Percentiles rank a stretch among this genome's conserved stretches.
These are phyloP conservation scores for Zoysia matrella DNA, from an alignment of 202 grass and related monocot genomes.

Conservation along the genomic window DNA sequence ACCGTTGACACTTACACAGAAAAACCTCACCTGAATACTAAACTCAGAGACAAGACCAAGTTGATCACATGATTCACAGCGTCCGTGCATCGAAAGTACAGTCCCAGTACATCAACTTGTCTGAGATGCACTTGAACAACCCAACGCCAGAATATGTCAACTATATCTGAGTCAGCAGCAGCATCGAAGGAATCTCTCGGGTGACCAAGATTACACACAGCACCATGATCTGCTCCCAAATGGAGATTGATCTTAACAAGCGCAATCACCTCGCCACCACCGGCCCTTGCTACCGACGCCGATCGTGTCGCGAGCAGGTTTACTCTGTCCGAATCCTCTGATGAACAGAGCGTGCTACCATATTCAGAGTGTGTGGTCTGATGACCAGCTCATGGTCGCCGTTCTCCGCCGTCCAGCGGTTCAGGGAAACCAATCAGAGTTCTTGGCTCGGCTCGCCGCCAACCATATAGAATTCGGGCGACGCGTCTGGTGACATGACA, in stretches of 20 bases:
- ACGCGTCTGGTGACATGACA: conserved; percentile 31
- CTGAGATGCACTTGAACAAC: conserved; percentile 13
- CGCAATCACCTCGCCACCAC: neutral
- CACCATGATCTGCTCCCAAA: conserved; percentile 30
- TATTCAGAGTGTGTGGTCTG: neutral
- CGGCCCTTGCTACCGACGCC: neutral
- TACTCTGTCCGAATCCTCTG: neutral
- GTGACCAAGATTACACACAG: conserved; percentile 26
- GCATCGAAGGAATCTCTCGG: conserved; percentile 18
- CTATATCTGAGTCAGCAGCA: conserved; percentile 3
- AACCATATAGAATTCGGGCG: neutral
- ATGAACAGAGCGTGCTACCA: neutral
- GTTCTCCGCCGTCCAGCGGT: conserved; percentile 31
- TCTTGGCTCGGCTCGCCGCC: neutral
- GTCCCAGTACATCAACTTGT: conserved; percentile 20
- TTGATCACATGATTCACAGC: conserved; percentile 37
- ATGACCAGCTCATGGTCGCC: conserved; percentile 33
- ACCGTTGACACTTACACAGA: conserved; percentile 19
- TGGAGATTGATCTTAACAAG: conserved; percentile 35
- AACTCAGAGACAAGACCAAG: neutral
- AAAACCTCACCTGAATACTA: neutral
- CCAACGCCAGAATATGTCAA: neutral
- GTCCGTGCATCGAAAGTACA: conserved; percentile 9
- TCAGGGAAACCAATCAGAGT: conserved; percentile 24
- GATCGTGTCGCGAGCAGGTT: neutral